Evolutionary conservation across 179 eudicot species (phyloP).

Genomic region (Carnegiea gigantea): DNA sequence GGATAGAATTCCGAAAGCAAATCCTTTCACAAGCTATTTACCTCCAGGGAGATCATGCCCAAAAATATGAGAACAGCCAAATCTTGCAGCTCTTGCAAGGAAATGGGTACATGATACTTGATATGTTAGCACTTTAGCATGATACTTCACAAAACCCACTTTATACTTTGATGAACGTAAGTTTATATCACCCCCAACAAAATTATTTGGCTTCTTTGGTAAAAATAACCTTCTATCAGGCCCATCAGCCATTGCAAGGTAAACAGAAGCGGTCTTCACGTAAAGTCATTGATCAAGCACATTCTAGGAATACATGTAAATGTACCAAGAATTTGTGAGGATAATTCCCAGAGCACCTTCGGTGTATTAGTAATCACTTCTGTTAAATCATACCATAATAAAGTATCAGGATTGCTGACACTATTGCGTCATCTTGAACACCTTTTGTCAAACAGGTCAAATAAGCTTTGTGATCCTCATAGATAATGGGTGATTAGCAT

Average conservation of each 20-base stretch:
- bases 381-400: not conserved
- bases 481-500: not conserved
- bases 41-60: not conserved
- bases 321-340: not conserved
- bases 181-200: no score
- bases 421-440: not conserved
- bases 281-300: not conserved
- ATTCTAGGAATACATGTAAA: not conserved
- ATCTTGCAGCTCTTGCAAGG: not conserved
- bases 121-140: not conserved
- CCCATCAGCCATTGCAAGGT: not conserved
- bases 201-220: no score
- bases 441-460: not conserved
- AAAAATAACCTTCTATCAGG: no score
- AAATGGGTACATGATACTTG: not conserved
- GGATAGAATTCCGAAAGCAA: no score
- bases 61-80: not conserved
- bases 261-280: not conserved
- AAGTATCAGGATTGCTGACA: not conserved
- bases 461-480: not conserved
- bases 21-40: not conserved
- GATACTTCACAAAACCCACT: not conserved
- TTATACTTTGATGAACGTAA: not conserved
- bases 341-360: not conserved
- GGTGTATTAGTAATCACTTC: not conserved